phyloP scores from a whole-genome alignment of 345 rosid species.

The Iberis pinnata region DNA sequence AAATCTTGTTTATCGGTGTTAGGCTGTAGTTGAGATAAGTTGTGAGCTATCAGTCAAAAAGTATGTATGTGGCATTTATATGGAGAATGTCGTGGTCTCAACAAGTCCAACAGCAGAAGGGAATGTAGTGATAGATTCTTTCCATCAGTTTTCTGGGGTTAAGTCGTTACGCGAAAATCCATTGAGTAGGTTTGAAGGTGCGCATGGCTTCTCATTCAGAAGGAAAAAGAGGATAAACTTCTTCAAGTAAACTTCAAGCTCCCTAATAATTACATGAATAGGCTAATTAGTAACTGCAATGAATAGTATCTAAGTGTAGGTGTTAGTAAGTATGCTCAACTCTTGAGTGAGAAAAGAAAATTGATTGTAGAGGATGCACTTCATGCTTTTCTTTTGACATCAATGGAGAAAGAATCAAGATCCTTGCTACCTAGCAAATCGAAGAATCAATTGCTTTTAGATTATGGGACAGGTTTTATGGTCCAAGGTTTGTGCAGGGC shows the following conservation, averaged over 20 bases:
- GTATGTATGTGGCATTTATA: conserved; percentile 46
- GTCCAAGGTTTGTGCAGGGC: conserved; percentile 80
- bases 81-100: conserved; percentile 74
- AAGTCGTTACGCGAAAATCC: conserved; percentile 90
- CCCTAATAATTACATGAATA: conserved; percentile 39
- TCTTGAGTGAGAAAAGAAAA: conserved; percentile 86
- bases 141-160: conserved; percentile 64
- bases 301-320: conserved; percentile 60
- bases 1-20: no score
- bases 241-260: conserved; percentile 68
- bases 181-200: conserved; percentile 59
- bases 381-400: conserved; percentile 55
- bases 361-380: conserved; percentile 64
- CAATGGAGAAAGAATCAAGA: conserved; percentile 90
- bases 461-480: conserved; percentile 68
- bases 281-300: conserved; percentile 40
- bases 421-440: conserved; percentile 55
- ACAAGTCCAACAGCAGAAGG: conserved; percentile 74
- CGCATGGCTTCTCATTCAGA: conserved; percentile 87
- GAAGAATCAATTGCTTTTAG: conserved; percentile 54
- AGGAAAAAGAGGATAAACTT: conserved; percentile 91
- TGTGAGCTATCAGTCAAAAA: conserved; percentile 65
- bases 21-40: conserved; percentile 87
- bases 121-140: conserved; percentile 61
- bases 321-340: conserved; percentile 78